Percentiles rank a stretch among this genome's conserved stretches.
These are phyloP conservation scores for Balakata baccata DNA, from an alignment of 345 rosid genomes.

Conservation along the genomic window DNA sequence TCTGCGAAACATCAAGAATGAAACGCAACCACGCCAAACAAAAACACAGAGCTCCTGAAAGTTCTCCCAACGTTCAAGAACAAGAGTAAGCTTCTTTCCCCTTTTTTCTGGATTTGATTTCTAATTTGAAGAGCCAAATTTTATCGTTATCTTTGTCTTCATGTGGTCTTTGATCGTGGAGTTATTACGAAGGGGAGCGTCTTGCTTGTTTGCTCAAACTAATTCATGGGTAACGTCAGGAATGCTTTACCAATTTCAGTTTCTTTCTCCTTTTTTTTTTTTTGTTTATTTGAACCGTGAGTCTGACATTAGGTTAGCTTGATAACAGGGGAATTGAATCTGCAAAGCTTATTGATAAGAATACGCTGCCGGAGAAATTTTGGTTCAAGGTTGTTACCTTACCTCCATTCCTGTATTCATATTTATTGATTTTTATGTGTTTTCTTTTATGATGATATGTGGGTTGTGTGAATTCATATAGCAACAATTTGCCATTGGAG, in stretches of 20 bases:
- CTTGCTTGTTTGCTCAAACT: conserved; percentile 46
- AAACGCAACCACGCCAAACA: conserved; percentile 15
- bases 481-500: conserved; percentile 83
- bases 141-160: not conserved
- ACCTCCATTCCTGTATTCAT: not conserved
- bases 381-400: conserved; percentile 61
- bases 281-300: not conserved
- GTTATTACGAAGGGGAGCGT: conserved; percentile 58
- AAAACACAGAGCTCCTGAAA: conserved; percentile 9
- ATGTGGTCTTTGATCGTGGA: conserved; percentile 3
- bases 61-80: conserved; percentile 18
- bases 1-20: not conserved
- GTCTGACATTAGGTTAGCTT: not conserved
- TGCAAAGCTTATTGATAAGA: conserved; percentile 42
- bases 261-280: not conserved
- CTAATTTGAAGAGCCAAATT: not conserved
- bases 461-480: conserved; percentile 14
- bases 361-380: conserved; percentile 61
- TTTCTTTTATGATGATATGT: not conserved
- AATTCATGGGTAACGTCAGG: conserved; percentile 42
- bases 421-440: not conserved
- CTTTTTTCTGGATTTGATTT: not conserved
- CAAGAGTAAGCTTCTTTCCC: conserved; percentile 15
- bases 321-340: conserved; percentile 46
- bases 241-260: not conserved